Evolutionary conservation across 2,329 filamentous ascomycete genomes (phyloP), one percentile per base, ranked within the genome.

Genomic region (Ustilaginoidea virens): DNA sequence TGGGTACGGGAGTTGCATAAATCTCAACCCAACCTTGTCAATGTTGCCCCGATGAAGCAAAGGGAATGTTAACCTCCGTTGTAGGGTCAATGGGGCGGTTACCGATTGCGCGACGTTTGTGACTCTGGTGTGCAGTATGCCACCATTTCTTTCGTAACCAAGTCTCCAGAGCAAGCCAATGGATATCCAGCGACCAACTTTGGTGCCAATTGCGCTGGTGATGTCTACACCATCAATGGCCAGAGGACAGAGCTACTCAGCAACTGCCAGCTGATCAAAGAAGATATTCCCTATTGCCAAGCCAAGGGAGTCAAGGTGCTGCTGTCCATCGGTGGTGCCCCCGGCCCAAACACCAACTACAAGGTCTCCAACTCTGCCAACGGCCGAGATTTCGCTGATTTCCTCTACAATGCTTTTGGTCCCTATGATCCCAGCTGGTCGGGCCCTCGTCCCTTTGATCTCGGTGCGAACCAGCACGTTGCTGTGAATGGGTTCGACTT

Each of bases 401-500:
- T 57, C 33, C 38, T 60, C 25, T 52, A 54, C 38, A 39, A 41
- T 7, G 48, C 51, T 12, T 60, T 55, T 30, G 56, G 56, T 17
- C 54, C 55, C 5, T 47, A 48, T 24, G 24, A 49, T n/a, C 6
- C 39, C 2, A 21, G 15, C 11, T 56, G 44, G 39, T 33, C 32
- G 3, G 45, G 51, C 2, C 51, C 56, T 23, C 51, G 56, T 26
- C 57, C 56, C 4, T 58, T 61, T 24, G 57, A 57, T 28, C 25
- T 32, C 27, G 42, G 34, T 24, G 27, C 30, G 5, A 40, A 37
- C 9, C 34, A 43, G 12, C 42, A 43, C 34, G 41, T 36, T 23
- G 31, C 41, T 7, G 40, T 60, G 26, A 54, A 61, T 32, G 58
- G 58, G 22, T 61, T 58, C 32, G 55, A 59, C 33, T 51, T 61